phyloP scores from a whole-genome alignment of 176 grass and related monocot genomes.

The Paspalum notatum region DNA sequence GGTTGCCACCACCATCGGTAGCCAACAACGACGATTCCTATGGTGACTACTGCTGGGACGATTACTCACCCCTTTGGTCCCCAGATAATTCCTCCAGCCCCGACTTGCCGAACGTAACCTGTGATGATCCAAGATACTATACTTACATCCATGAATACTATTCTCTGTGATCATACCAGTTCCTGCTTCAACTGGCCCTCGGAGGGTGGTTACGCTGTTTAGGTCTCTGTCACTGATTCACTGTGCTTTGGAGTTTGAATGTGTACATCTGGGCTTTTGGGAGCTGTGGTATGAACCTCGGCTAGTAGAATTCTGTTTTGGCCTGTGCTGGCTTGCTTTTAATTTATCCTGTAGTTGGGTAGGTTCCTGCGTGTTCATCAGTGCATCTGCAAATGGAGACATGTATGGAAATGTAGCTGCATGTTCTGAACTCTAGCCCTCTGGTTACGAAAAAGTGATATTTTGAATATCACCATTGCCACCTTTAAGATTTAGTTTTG shows the following conservation, averaged over 20 bases:
- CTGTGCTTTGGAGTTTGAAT: no score
- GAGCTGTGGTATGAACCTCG: no score
- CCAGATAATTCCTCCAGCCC: background rate
- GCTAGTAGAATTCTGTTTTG: background rate
- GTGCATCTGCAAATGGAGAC: background rate
- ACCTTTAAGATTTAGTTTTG: background rate
- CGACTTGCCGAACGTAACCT: constrained; percentile 11
- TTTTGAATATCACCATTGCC: background rate
- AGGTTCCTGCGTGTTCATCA: background rate
- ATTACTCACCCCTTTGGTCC: background rate
- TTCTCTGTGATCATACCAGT: constrained; percentile 2
- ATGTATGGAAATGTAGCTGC: background rate
- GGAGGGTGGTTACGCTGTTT: background rate
- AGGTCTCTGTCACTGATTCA: no score
- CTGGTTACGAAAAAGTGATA: background rate
- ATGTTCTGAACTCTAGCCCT: background rate
- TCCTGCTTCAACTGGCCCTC: background rate
- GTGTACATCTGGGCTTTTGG: no score
- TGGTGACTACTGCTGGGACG: background rate
- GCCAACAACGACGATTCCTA: background rate
- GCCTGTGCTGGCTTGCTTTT: background rate
- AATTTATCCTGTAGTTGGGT: background rate
- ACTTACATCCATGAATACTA: constrained; percentile 14
- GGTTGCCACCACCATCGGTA: background rate
- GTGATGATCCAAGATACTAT: constrained; percentile 21